These are phyloP conservation scores for Saccharomyces hybrid DNA, from an alignment of 1,139 yeast genomes.

Conservation along the genomic window DNA sequence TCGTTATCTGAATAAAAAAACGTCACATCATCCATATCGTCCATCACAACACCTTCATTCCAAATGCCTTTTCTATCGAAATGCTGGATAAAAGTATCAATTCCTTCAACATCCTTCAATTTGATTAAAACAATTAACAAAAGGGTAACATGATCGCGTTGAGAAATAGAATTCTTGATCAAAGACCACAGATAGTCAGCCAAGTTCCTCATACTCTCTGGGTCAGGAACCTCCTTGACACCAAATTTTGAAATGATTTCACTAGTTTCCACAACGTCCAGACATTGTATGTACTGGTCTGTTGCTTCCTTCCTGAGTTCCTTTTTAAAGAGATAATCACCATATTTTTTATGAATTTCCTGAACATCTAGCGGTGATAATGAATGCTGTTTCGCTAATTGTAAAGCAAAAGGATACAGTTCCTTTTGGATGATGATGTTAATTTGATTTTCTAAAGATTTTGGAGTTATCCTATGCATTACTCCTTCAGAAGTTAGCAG, in stretches of 20 bases:
- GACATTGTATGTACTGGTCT: constrained; percentile 53
- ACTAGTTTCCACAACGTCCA: constrained; percentile 55
- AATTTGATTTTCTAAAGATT: constrained; percentile 58
- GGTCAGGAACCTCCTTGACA: constrained; percentile 56
- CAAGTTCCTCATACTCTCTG: constrained; percentile 36
- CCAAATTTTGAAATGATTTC: constrained; percentile 76
- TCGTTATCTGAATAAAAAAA: constrained; percentile 27
- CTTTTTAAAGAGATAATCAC: constrained; percentile 60
- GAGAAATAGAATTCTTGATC: constrained; percentile 47
- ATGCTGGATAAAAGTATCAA: constrained; percentile 51
- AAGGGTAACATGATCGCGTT: constrained; percentile 74
- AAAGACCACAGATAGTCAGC: constrained; percentile 59
- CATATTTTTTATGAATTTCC: constrained; percentile 58
- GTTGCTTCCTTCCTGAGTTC: constrained; percentile 65
- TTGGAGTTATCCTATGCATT: constrained; percentile 61
- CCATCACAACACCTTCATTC: constrained; percentile 31
- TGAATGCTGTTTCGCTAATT: constrained; percentile 48
- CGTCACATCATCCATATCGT: constrained; percentile 27
- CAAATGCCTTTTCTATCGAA: constrained; percentile 36
- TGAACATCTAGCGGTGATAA: constrained; percentile 32
- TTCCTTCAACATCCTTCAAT: constrained; percentile 52
- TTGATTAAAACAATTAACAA: constrained; percentile 80
- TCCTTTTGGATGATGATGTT: constrained; percentile 64
- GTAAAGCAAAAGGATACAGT: constrained; percentile 64
- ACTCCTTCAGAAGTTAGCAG: constrained; percentile 71